phyloP scores from a whole-genome alignment of 352 stramenopile species.

The Phytopythium helicoides region DNA sequence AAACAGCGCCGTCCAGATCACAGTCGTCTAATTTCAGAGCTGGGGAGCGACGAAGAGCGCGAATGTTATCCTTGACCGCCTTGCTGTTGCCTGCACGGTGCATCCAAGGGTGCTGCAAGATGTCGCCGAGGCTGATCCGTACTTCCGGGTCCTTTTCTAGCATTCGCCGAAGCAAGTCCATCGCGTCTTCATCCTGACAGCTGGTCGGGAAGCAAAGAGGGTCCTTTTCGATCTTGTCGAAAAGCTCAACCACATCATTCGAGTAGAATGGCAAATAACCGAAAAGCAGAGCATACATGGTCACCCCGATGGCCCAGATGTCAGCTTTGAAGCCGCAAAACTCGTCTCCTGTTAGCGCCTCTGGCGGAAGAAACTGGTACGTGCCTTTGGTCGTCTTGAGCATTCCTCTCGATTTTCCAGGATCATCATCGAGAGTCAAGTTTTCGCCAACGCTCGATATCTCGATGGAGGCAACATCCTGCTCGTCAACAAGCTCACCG shows the following conservation, averaged over 20 bases:
- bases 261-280: slow-evolving; percentile 89
- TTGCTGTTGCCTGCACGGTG: slow-evolving; percentile 57
- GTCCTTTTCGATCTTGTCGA: slow-evolving; percentile 87
- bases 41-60: slow-evolving; percentile 33
- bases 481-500: slow-evolving; percentile 46
- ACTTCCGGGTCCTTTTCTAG: slow-evolving; percentile 76
- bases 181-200: slow-evolving; percentile 49
- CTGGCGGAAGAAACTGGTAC: slow-evolving; percentile 72
- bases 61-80: slow-evolving; percentile 36
- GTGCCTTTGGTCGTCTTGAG: slow-evolving; percentile 74
- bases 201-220: slow-evolving; percentile 41
- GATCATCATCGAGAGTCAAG: not conserved
- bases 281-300: slow-evolving; percentile 89
- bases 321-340: slow-evolving; percentile 87
- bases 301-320: slow-evolving; percentile 91
- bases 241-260: slow-evolving; percentile 78
- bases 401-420: slow-evolving; percentile 25
- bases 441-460: slow-evolving; percentile 38
- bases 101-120: slow-evolving; percentile 74
- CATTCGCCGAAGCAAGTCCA: slow-evolving; percentile 65
- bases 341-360: slow-evolving; percentile 56
- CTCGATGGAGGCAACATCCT: slow-evolving; percentile 43
- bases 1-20: slow-evolving; percentile 52
- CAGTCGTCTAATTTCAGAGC: slow-evolving; percentile 37
- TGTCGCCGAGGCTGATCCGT: slow-evolving; percentile 61